These are phyloP conservation scores for Fomitopsis pulvina DNA, from an alignment of 768 basidiomycete species.

Conservation along the genomic window DNA sequence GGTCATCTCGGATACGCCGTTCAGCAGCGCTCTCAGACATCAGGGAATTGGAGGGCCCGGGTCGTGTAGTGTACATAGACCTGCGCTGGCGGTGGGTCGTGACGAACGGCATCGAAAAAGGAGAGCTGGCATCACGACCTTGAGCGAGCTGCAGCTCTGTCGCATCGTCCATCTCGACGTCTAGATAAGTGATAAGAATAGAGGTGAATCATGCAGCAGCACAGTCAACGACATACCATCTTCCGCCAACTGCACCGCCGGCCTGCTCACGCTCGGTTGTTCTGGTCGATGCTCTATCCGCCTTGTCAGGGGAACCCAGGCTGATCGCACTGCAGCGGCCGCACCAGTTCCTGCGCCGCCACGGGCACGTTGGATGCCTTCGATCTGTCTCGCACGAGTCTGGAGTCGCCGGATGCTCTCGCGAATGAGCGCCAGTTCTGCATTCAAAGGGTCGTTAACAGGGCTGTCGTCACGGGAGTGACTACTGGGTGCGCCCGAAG, in stretches of 20 bases:
- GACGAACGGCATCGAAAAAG: neutral
- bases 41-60: constrained; percentile 3
- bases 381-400: neutral
- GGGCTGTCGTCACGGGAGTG: neutral
- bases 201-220: too few relatives aligned
- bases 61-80: neutral
- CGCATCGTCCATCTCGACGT: neutral
- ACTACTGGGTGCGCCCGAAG: too few relatives aligned
- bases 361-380: neutral
- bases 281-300: neutral
- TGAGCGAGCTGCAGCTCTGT: neutral
- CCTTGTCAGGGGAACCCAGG: neutral
- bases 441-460: neutral
- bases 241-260: neutral
- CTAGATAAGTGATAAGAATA: too few relatives aligned
- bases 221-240: neutral
- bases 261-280: too few relatives aligned
- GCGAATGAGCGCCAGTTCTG: neutral
- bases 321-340: neutral
- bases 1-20: neutral
- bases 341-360: neutral
- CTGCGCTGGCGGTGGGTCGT: neutral
- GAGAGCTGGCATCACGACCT: neutral
- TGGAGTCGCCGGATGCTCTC: neutral
- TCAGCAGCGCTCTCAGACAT: constrained; percentile 7